phyloP scores from a whole-genome alignment of 129 eudicot genomes.

The Flaveria sonorensis region DNA sequence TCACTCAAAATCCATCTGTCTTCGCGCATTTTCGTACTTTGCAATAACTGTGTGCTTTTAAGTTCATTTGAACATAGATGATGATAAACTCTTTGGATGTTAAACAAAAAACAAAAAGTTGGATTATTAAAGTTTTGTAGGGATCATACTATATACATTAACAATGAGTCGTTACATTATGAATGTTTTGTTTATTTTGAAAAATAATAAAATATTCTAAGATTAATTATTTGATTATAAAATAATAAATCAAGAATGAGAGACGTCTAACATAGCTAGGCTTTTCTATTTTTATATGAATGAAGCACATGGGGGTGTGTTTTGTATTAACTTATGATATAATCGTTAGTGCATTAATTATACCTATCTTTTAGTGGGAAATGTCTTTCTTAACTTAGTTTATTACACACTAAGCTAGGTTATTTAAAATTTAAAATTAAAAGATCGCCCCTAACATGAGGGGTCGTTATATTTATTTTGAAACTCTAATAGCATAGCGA shows the following conservation, averaged over 20 bases:
- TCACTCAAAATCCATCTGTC: not conserved
- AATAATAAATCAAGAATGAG: conserved; percentile 4
- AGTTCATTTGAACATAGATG: not conserved
- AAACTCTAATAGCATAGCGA: not conserved
- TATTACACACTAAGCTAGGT: not conserved
- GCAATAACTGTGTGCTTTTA: not conserved
- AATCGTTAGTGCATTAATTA: not conserved
- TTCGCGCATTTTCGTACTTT: not conserved
- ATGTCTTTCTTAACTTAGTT: not conserved
- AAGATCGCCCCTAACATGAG: not conserved
- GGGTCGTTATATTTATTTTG: not conserved
- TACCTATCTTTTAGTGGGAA: not conserved
- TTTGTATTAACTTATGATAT: not conserved
- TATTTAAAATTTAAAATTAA: not conserved
- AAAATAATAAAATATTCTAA: conserved; percentile 7
- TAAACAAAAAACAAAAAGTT: conserved; percentile 11
- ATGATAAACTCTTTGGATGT: not conserved
- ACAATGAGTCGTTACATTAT: conserved; percentile 18
- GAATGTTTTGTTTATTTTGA: conserved; percentile 15
- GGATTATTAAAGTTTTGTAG: conserved; percentile 26
- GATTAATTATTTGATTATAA: conserved; percentile 8
- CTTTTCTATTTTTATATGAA: conserved; percentile 12
- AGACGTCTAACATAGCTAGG: conserved; percentile 27
- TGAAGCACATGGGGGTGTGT: conserved; percentile 30
- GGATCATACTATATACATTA: conserved; percentile 21